Evolutionary conservation across 73 alveolate species (phyloP).

Genomic region (Breviolum minutum): DNA sequence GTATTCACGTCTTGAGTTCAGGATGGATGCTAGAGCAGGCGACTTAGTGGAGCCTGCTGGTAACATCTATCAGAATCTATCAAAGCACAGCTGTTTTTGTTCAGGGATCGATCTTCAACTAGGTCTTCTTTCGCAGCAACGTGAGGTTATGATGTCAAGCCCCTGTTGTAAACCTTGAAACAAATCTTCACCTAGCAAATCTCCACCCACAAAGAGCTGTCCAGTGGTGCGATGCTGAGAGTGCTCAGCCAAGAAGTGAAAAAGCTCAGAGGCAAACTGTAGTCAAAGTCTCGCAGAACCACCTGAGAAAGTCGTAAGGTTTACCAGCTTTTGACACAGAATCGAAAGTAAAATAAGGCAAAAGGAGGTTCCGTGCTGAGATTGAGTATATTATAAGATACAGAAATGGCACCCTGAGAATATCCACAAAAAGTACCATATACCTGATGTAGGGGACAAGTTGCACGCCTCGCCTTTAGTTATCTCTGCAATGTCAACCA

Average conservation of each 20-base stretch:
- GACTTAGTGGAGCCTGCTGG: too few relatives aligned
- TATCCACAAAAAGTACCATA: neutral
- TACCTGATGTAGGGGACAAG: neutral
- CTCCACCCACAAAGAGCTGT: neutral
- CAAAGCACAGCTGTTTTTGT: neutral
- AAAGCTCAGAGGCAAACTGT: constrained; percentile 30
- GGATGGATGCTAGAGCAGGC: too few relatives aligned
- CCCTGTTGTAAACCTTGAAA: too few relatives aligned
- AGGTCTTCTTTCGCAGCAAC: neutral
- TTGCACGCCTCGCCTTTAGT: too few relatives aligned
- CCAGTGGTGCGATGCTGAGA: constrained; percentile 73
- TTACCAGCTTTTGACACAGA: too few relatives aligned
- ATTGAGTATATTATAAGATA: too few relatives aligned
- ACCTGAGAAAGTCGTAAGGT: neutral
- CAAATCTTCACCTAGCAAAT: neutral
- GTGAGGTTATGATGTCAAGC: too few relatives aligned
- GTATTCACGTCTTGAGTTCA: too few relatives aligned
- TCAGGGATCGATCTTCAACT: neutral
- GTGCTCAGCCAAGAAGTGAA: constrained; percentile 81
- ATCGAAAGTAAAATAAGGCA: too few relatives aligned
- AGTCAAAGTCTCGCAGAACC: constrained; percentile 75
- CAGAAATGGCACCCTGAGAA: neutral
- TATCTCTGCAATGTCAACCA: too few relatives aligned
- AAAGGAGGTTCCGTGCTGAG: too few relatives aligned
- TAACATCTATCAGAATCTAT: too few relatives aligned